Evolutionary conservation across 352 stramenopile genomes (phyloP).

Genomic region (Globisporangium abappressorium): DNA sequence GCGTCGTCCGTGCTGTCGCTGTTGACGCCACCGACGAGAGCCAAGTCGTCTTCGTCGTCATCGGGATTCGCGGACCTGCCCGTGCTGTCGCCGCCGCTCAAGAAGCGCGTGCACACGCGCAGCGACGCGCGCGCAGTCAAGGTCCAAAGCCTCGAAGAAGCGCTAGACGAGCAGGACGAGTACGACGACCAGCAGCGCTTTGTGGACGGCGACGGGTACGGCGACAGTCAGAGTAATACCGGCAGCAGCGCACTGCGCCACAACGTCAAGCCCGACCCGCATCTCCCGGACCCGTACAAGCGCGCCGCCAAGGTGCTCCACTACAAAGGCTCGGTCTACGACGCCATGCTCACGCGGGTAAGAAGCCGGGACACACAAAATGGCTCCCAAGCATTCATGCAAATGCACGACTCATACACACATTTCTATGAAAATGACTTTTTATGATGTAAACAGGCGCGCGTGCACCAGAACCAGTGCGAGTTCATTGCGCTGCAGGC

Average conservation of each 20-base stretch:
- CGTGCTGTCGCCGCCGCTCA: slow-evolving; percentile 45
- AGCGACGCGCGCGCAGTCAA: slow-evolving; percentile 33
- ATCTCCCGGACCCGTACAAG: slow-evolving; percentile 44
- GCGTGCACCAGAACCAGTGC: slow-evolving; percentile 57
- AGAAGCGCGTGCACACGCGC: slow-evolving; percentile 43
- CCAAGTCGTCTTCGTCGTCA: neutral
- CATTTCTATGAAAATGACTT: neutral
- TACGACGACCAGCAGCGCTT: slow-evolving; percentile 19
- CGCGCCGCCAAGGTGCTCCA: slow-evolving; percentile 35
- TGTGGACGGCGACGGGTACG: neutral
- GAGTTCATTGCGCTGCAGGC: slow-evolving; percentile 68
- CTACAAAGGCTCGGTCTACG: slow-evolving; percentile 39
- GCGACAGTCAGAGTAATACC: neutral
- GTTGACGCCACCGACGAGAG: slow-evolving; percentile 4
- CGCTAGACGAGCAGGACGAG: slow-evolving; percentile 17
- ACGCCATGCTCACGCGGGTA: slow-evolving; percentile 66
- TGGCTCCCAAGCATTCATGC: no score
- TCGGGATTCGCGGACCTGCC: slow-evolving; percentile 17
- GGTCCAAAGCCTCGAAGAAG: slow-evolving; percentile 31
- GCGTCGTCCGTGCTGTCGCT: neutral
- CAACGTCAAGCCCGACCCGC: slow-evolving; percentile 48
- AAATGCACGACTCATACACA: no score
- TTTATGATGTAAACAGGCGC: slow-evolving; percentile 27
- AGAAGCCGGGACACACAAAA: no score
- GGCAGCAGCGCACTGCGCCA: slow-evolving; percentile 13